phyloP scores from a whole-genome alignment of 1,284 basidiomycete genomes.

The Boletellus deceptivus region DNA sequence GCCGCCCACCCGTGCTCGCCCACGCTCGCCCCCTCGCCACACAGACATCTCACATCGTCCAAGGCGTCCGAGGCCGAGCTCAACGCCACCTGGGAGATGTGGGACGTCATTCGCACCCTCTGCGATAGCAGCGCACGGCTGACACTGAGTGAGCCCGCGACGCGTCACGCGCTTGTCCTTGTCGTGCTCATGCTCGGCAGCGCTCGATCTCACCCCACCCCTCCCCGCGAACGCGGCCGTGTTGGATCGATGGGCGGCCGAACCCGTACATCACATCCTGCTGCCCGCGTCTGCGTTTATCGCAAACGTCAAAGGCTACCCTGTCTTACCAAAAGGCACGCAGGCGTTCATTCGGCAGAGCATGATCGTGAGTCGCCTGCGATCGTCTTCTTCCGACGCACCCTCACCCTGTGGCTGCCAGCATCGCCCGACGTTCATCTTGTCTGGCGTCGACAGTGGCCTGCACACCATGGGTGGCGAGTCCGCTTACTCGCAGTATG shows the following conservation, averaged over 20 bases:
- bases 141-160: conserved; percentile 73
- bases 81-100: conserved; percentile 94
- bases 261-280: conserved; percentile 86
- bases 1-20: conserved; percentile 35
- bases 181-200: conserved; percentile 41
- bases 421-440: conserved; percentile 81
- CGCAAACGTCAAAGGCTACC: conserved; percentile 95
- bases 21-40: conserved; percentile 34
- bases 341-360: conserved; percentile 87
- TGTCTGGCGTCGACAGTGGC: conserved; percentile 64
- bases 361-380: conserved; percentile 66
- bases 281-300: conserved; percentile 91
- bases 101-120: conserved; percentile 89
- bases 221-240: conserved; percentile 71
- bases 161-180: conserved; percentile 26
- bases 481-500: conserved; percentile 87
- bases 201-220: conserved; percentile 86
- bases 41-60: conserved; percentile 23
- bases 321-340: conserved; percentile 90
- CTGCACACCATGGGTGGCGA: conserved; percentile 81
- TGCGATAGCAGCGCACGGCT: conserved; percentile 87
- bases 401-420: conserved; percentile 33
- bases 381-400: conserved; percentile 13
- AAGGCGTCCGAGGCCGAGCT: conserved; percentile 57
- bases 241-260: conserved; percentile 86